These are phyloP conservation scores for Magnolia officinalis DNA, from an alignment of 164 flowering plant genomes.

Conservation along the genomic window DNA sequence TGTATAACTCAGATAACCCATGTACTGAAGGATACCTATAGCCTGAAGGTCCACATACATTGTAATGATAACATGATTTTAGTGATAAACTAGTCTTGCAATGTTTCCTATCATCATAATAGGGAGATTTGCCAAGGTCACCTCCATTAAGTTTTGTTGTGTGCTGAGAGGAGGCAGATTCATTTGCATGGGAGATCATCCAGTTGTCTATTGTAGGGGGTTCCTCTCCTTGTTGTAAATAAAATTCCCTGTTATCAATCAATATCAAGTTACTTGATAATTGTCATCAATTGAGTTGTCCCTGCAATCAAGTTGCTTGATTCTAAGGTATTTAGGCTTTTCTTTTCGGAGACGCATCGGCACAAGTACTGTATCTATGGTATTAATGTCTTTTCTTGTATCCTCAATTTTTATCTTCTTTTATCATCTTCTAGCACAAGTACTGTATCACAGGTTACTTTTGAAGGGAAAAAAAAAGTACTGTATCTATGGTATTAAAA, in stretches of 20 bases:
- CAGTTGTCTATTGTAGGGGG: not conserved
- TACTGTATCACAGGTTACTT: not conserved
- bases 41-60: no score
- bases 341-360: not conserved
- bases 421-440: not conserved
- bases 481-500: no score
- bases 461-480: no score
- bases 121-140: no score
- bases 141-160: no score
- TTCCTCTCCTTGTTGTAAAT: not conserved
- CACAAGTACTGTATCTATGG: not conserved
- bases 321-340: not conserved
- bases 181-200: not conserved
- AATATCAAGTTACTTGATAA: not conserved
- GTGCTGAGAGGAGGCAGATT: not conserved
- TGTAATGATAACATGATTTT: no score
- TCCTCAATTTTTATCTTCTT: not conserved
- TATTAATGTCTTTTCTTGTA: no score
- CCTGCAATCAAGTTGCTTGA: not conserved
- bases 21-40: no score
- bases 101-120: no score
- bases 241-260: not conserved
- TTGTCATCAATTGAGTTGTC: not conserved
- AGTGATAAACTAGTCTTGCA: no score
- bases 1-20: no score